Evolutionary conservation across 805 yeast genomes (phyloP).

Genomic region (Ogataea nitratoaversa): DNA sequence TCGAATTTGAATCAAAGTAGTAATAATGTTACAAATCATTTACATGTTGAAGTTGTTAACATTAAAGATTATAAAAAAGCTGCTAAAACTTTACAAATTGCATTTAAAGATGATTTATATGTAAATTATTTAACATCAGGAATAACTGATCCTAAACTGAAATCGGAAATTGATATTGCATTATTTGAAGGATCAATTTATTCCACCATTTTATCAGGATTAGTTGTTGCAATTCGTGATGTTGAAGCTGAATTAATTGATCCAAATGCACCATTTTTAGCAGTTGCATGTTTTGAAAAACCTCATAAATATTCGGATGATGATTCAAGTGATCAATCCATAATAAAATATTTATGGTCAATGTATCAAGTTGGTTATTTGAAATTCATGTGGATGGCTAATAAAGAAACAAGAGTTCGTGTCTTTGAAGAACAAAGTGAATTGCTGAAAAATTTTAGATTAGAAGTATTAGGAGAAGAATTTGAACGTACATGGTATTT

Average conservation of each 20-base stretch:
- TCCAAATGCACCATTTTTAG: conserved; percentile 43
- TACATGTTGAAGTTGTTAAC: conserved; percentile 30
- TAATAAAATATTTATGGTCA: conserved; percentile 30
- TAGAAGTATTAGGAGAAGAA: conserved; percentile 39
- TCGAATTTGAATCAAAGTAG: background rate
- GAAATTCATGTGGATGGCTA: conserved; percentile 32
- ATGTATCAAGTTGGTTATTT: conserved; percentile 32
- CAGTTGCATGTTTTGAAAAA: conserved; percentile 48
- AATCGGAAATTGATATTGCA: conserved; percentile 42
- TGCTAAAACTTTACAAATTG: conserved; percentile 48
- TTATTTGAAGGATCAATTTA: conserved; percentile 51
- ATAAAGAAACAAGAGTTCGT: conserved; percentile 42
- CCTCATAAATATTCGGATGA: conserved; percentile 19
- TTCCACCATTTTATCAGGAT: conserved; percentile 46
- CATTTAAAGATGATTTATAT: conserved; percentile 53
- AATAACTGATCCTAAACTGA: conserved; percentile 31
- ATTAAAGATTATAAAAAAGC: conserved; percentile 48
- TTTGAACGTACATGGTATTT: conserved; percentile 49
- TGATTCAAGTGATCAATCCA: conserved; percentile 20
- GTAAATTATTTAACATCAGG: conserved; percentile 45
- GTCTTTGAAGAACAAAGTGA: conserved; percentile 49
- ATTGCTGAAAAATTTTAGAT: conserved; percentile 40
- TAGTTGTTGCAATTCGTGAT: conserved; percentile 49
- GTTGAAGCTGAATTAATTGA: conserved; percentile 38
- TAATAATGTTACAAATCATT: conserved; percentile 1